These are phyloP conservation scores for Capsaspora owczarzaki DNA, from an alignment of 78 protist genomes.

Conservation along the genomic window DNA sequence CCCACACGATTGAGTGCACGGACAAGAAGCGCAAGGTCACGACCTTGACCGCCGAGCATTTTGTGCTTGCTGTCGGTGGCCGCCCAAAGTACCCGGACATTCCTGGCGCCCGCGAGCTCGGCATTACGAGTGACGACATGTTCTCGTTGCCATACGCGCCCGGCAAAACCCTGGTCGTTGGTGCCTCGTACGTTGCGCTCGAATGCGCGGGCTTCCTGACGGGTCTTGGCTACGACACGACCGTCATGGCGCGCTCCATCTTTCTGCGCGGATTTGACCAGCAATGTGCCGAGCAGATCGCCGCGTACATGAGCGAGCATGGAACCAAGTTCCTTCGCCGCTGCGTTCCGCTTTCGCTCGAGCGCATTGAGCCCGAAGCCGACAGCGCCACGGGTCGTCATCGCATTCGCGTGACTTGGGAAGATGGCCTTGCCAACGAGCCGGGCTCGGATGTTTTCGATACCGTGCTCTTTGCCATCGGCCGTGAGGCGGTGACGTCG, in stretches of 20 bases:
- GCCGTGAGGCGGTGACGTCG: constrained; percentile 58
- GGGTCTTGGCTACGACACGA: constrained; percentile 55
- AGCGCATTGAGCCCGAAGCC: constrained; percentile 20
- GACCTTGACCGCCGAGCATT: constrained; percentile 44
- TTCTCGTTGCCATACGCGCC: constrained; percentile 66
- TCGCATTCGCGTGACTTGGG: background rate
- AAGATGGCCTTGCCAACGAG: background rate
- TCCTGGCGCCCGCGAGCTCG: constrained; percentile 67
- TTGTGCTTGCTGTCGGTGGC: constrained; percentile 83
- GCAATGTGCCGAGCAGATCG: constrained; percentile 46
- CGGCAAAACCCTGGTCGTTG: constrained; percentile 77
- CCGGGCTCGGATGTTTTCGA: constrained; percentile 25
- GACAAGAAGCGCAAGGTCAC: background rate
- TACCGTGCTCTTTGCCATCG: constrained; percentile 86
- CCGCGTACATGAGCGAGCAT: constrained; percentile 44
- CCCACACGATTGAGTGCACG: constrained; percentile 41
- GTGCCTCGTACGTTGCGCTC: constrained; percentile 85
- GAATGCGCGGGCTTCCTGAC: constrained; percentile 92
- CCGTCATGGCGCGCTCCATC: constrained; percentile 67
- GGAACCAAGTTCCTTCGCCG: constrained; percentile 52
- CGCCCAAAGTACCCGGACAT: constrained; percentile 65
- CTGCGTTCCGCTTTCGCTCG: constrained; percentile 27
- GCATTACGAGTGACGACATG: constrained; percentile 84
- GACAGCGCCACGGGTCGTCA: no score
- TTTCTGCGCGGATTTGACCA: constrained; percentile 87